Base-by-base conservation (phyloP, 1,284 basidiomycete genomes). In the Apiotrichum mycotoxinovorans region DNA sequence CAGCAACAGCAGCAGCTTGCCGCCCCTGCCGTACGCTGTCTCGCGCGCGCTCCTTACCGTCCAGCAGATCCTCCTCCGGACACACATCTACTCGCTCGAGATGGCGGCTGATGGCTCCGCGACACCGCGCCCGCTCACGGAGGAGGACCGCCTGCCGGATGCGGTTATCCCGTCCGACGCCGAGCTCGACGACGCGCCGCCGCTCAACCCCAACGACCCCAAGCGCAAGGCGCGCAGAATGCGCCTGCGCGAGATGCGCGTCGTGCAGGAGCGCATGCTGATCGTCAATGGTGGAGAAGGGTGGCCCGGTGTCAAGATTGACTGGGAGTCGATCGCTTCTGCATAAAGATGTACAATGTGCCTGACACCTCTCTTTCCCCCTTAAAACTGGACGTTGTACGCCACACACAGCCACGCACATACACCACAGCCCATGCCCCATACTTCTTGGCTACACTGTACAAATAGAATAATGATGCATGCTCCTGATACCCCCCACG, bases 21-120 rank as follows among this genome's bases (percentile, higher is more conserved):
- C 79, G 7, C 73, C 81, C 9, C 74, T 90, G 35, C 80, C 84
- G 3, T 66, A 73, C 62, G 86, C 91, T 11, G 81, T 84, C 34
- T 82, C 87, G 52, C 79, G 77, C 33, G 88, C 94, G 0, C 82
- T 97, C 23, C 84, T 85, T 1, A 88, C 87, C 58, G 91, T 95
- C 0, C 90, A 97, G 67, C 84, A 85, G n/a, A 82, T 99, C 34
- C 80, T 99, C 2, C 75, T 80, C 4, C 75, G 83, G 30, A 96
- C 93, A 0, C 82, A 91, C 53, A 74, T 82, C 20, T 78, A 84
- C 56, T 66, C 68, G 2, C 48, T 71, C 5, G 42, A 52, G 1
- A 51, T 62, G 2, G 54, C 60, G 2, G 48, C 48, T 0, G 30
- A 18, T 7, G 67, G 66, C 11, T 33, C 58, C 9, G 67, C 68